These are phyloP conservation scores for Botryotinia globosa DNA, from an alignment of 2,329 filamentous ascomycete genomes.

Conservation along the genomic window DNA sequence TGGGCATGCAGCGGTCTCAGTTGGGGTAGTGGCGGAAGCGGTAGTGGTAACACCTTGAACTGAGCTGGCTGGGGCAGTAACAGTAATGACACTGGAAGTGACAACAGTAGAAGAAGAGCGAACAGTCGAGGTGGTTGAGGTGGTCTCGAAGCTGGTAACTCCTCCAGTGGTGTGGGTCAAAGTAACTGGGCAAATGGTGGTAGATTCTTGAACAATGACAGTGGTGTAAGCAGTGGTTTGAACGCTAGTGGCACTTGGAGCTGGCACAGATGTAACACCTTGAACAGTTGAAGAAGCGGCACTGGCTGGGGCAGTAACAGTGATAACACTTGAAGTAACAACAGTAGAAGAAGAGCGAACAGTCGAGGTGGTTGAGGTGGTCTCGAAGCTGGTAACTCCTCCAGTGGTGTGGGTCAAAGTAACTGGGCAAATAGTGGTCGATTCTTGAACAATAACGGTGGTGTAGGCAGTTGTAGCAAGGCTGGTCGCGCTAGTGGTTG, in stretches of 20 bases:
- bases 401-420: constrained; percentile 20
- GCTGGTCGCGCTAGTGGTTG: background rate
- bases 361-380: constrained; percentile 34
- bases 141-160: constrained; percentile 28
- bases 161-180: constrained; percentile 26
- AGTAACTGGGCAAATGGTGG: constrained; percentile 37
- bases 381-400: background rate
- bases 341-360: constrained; percentile 38
- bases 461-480: constrained; percentile 25
- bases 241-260: constrained; percentile 14
- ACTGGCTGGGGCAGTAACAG: background rate
- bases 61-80: constrained; percentile 26
- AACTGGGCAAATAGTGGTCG: constrained; percentile 37
- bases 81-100: constrained; percentile 7
- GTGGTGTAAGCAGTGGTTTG: constrained; percentile 30
- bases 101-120: constrained; percentile 36
- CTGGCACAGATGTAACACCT: background rate
- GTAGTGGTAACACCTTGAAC: constrained; percentile 22
- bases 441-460: constrained; percentile 27
- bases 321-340: constrained; percentile 23
- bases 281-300: background rate
- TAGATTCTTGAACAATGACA: constrained; percentile 29
- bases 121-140: constrained; percentile 38
- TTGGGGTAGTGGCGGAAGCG: constrained; percentile 37
- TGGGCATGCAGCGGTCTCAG: constrained; percentile 49